phyloP scores from a whole-genome alignment of 768 basidiomycete species.

The Collybiopsis confluens region DNA sequence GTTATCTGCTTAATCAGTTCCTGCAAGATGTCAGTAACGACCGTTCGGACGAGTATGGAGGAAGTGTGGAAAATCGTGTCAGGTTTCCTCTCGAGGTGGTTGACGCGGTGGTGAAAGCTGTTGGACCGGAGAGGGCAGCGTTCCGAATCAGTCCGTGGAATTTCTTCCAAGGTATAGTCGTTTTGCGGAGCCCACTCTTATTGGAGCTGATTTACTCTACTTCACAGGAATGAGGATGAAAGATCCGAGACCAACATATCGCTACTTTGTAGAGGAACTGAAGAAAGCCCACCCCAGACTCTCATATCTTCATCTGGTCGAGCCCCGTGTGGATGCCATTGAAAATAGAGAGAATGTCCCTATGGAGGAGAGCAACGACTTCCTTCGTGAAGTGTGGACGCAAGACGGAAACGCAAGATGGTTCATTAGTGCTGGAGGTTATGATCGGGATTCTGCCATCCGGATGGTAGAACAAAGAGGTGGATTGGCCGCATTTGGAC shows the following conservation, averaged over 20 bases:
- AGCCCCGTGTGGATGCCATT: too few species aligned
- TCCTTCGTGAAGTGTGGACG: conserved; percentile 18
- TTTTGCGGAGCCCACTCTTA: too few species aligned
- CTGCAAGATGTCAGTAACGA: conserved; percentile 51
- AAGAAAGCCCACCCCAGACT: too few species aligned
- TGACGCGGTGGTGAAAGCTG: conserved; percentile 42
- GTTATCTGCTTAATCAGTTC: conserved; percentile 59
- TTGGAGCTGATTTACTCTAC: too few species aligned
- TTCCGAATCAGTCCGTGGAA: conserved; percentile 60
- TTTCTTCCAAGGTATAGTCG: too few species aligned
- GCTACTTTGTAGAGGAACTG: too few species aligned
- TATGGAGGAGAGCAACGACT: conserved; percentile 1
- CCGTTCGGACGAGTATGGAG: conserved; percentile 65
- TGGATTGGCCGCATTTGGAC: conserved; percentile 23
- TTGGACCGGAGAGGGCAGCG: conserved; percentile 52
- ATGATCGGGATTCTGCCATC: not conserved
- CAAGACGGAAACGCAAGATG: too few species aligned
- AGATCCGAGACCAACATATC: too few species aligned
- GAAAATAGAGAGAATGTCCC: conserved; percentile 30
- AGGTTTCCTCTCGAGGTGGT: conserved; percentile 55
- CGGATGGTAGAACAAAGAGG: not conserved
- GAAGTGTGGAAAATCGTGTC: conserved; percentile 55
- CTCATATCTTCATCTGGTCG: too few species aligned
- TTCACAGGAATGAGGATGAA: too few species aligned
- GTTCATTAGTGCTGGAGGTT: too few species aligned